Evolutionary conservation across 2,329 filamentous ascomycete species (phyloP).

Genomic region (Didymella glomerata): DNA sequence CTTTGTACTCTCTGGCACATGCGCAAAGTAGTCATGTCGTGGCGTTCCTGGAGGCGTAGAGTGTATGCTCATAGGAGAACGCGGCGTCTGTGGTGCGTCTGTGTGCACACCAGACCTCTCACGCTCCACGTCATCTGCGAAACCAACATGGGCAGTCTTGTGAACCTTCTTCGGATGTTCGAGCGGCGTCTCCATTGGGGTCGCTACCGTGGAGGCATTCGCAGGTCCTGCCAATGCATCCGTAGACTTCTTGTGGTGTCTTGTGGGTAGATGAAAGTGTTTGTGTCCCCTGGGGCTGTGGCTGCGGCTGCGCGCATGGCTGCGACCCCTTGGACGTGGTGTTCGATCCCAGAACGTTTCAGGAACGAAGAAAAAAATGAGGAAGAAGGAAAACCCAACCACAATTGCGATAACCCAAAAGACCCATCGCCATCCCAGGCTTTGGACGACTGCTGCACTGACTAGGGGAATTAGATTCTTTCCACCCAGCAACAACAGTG

Average conservation of each 20-base stretch:
- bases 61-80: constrained; percentile 29
- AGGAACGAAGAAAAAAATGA: constrained; percentile 90
- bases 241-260: constrained; percentile 33
- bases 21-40: constrained; percentile 27
- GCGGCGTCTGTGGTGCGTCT: constrained; percentile 21
- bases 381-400: constrained; percentile 71
- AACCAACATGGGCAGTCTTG: constrained; percentile 59
- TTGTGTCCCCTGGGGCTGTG: constrained; percentile 42
- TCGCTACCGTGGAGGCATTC: constrained; percentile 3
- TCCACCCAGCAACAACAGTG: constrained; percentile 83
- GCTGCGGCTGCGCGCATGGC: constrained; percentile 43
- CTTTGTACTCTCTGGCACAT: constrained; percentile 2
- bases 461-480: constrained; percentile 91
- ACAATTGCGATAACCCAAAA: constrained; percentile 89
- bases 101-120: constrained; percentile 3
- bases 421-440: constrained; percentile 85
- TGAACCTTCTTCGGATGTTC: constrained; percentile 22
- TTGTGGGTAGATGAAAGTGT: constrained; percentile 39
- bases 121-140: constrained; percentile 54
- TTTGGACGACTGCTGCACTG: constrained; percentile 83
- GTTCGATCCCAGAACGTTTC: constrained; percentile 96
- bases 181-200: constrained; percentile 12
- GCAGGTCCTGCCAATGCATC: constrained; percentile 17
- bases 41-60: constrained; percentile 18
- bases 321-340: constrained; percentile 61